A percentile compares a stretch with the other conserved stretches of the same genome.
Conservation (phyloP, 257 asterid species). For the Scutellaria minor region DNA sequence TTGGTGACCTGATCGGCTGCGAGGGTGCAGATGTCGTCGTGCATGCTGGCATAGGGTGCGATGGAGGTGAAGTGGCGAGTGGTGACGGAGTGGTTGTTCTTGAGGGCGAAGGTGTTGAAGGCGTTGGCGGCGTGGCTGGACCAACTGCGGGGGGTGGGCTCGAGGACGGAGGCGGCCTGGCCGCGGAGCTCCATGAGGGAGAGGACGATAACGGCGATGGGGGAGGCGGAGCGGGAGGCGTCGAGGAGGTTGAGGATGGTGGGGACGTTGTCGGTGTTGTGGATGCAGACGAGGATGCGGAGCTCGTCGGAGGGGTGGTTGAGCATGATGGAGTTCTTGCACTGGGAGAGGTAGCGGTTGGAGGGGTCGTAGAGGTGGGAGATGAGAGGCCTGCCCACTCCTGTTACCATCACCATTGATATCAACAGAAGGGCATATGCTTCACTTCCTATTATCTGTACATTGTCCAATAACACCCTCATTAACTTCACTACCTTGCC, state of each 20-base stretch:
- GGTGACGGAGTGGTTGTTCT: slow-evolving; percentile 28
- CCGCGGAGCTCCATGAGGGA: slow-evolving; percentile 67
- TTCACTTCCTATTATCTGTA: slow-evolving; percentile 52
- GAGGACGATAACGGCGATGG: slow-evolving; percentile 49
- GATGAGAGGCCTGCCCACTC: slow-evolving; percentile 55
- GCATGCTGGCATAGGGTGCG: slow-evolving; percentile 68
- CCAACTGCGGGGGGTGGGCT: slow-evolving; percentile 33
- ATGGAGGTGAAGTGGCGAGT: slow-evolving; percentile 63
- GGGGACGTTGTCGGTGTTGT: slow-evolving; percentile 54
- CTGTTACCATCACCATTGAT: slow-evolving; percentile 58
- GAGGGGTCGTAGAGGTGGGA: slow-evolving; percentile 62
- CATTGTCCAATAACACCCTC: slow-evolving; percentile 21
- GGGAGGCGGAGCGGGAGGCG: slow-evolving; percentile 43
- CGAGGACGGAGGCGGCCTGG: slow-evolving; percentile 54
- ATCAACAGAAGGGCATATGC: slow-evolving; percentile 53
- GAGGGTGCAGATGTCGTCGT: slow-evolving; percentile 63
- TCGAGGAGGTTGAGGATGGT: slow-evolving; percentile 56
- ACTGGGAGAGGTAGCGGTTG: slow-evolving; percentile 42
- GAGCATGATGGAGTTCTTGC: slow-evolving; percentile 45
- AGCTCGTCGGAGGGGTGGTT: slow-evolving; percentile 50
- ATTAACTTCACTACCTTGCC: too few relatives aligned
- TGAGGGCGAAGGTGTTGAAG: slow-evolving; percentile 42
- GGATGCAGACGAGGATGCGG: slow-evolving; percentile 54
- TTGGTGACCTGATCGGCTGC: slow-evolving; percentile 50
- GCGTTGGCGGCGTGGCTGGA: slow-evolving; percentile 47